Percentiles rank a stretch among this genome's conserved stretches.
Evolutionary conservation across 1,139 yeast species (phyloP).

Genomic region (Candida pseudoviswanathii): DNA sequence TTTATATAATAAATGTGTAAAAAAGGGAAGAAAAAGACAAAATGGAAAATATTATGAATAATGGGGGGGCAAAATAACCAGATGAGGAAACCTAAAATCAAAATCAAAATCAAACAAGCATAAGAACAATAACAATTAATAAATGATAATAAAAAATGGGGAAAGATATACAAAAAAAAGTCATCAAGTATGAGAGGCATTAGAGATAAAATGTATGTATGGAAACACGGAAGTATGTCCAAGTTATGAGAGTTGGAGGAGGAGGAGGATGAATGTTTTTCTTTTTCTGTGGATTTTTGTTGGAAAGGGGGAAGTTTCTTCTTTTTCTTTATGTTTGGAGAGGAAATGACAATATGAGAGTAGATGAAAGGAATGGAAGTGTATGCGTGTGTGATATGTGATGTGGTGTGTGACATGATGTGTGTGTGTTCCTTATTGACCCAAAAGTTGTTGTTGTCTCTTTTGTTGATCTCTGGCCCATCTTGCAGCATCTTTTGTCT

Average conservation of each 20-base stretch:
- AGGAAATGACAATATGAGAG: neutral
- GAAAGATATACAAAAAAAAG: neutral
- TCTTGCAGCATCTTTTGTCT: constrained; percentile 85
- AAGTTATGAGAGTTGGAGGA: constrained; percentile 2
- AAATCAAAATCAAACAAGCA: constrained; percentile 2
- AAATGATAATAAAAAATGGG: neutral
- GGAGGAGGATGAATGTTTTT: neutral
- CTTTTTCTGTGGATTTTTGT: neutral
- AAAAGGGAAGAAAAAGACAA: neutral
- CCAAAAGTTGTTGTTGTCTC: constrained; percentile 35
- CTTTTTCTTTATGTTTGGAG: neutral
- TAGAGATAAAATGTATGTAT: constrained; percentile 9
- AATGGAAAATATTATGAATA: neutral
- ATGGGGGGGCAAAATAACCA: neutral
- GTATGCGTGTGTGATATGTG: neutral
- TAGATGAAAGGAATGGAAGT: neutral
- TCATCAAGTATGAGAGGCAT: constrained; percentile 9
- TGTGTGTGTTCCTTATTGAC: constrained; percentile 12
- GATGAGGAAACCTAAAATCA: neutral
- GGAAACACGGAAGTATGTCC: constrained; percentile 1
- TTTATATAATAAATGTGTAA: neutral
- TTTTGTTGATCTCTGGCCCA: constrained; percentile 95
- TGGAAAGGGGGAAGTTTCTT: neutral
- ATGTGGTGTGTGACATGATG: constrained; percentile 10
- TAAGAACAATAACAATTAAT: neutral